Base-by-base conservation (phyloP, 1,139 yeast species). In the Sporopachydermia cereana region DNA sequence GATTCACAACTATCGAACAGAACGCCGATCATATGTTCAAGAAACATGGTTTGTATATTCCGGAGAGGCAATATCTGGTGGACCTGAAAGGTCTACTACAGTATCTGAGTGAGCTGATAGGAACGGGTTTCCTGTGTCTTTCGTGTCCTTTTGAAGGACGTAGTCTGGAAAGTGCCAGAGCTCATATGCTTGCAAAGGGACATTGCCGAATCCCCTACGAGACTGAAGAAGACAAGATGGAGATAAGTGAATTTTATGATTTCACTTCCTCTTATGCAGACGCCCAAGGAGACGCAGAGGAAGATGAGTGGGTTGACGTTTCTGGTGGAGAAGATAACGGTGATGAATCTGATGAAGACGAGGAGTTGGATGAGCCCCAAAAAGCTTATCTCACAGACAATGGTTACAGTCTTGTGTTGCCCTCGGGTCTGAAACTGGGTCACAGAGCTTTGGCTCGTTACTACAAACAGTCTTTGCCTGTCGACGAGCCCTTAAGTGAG, bases 171-270 rank as follows among this genome's bases (percentile, higher is more conserved):
- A 85, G 95, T 48, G 91, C 85, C 4, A 78, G 96, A 53, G 94
- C 88, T 41, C 99, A 91, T 61, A 83, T 89, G 86, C 58, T 71
- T 4, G 73, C 83, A 20, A 91, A 91, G 62, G 77, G 88, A 50
- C 99, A 91, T 60, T 82, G 89, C 68, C 76, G 77, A 59, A 74
- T 91, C 47, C 97, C 98, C 0, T 93, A 85, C 61, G 97, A 91
- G 55, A 64, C 77, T 0, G 84, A 79, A 49, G 83, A 83, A 48
- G 95, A 91, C 58, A 82, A 81, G 59, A 73, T 81, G 46, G 86
- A 83, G 57, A 71, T 89, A 41, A 77, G 93, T 0, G 84, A 81
- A 45, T 91, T 81, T 57, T 91, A 91, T 59, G 97, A 91, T 62
- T 91, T 88, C 64, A 69, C 81, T 2, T 72, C 84, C 1, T 69